Evolutionary conservation across 2,329 filamentous ascomycete genomes (phyloP), one percentile per base, ranked within the genome.

Genomic region (Penicillium expansum): DNA sequence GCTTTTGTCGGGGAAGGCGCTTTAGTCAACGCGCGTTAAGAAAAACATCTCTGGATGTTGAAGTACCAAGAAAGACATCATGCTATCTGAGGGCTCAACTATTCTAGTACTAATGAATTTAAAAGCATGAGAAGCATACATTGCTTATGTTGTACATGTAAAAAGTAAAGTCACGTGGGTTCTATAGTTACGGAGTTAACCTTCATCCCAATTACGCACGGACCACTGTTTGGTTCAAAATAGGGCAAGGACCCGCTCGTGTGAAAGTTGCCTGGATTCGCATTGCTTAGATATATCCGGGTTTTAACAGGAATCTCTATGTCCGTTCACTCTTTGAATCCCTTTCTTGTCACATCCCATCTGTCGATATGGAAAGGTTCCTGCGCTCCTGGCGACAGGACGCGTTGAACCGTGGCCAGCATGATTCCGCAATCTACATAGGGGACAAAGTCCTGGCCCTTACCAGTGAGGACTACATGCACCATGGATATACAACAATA

Each of bases 361-460:
- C 39, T 18, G 33, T 51, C 56, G 58, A 51, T 61, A 97, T 99
- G 94, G 92, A 97, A 81, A 87, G 86, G 69, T 97, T 93, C 76
- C 83, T 99, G 71, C 88, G 92, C 72, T 89, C 90, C 70, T 99
- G 94, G 94, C 86, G 92, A 71, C 91, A 96, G 77, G 92, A 97
- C 80, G 92, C 93, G 71, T 81, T 96, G 70, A 93, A 96, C 77
- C 94, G 95, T 75, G 91, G 94, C 63, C 94, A 99, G 74, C 92
- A 97, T 75, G 93, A 97, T 64, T 91, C 93, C 33, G 94, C 94
- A 70, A 93, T 97, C 67, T 97, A 96, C 73, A 91, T 97, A 63
- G 94, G 92, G 62, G 94, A 99, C 82, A 99, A 99, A 80, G 82
- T 99, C 66, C 83, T 97, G 56, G 94, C 94, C 56, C 81, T 99